Base-by-base conservation (phyloP, 2,329 filamentous ascomycete genomes). In the Fusarium mexicanum region DNA sequence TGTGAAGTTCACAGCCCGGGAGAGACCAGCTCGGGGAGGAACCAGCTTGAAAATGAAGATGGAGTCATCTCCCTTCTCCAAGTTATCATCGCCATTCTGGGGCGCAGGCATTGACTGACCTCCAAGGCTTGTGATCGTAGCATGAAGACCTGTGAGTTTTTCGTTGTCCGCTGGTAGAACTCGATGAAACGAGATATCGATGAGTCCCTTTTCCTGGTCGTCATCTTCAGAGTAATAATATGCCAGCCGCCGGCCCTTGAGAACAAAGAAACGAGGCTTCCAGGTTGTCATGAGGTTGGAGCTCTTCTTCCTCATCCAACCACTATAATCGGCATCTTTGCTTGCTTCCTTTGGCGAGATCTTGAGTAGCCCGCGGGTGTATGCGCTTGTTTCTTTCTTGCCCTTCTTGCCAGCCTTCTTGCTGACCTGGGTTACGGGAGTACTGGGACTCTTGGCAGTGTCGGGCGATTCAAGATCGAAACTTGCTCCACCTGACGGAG, bases 251-350 rank as follows among this genome's bases (percentile, higher is more conserved):
- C 96, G 91, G 37, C 96, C 96, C 79, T 95, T 95, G 66, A 99
- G 90, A 13, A 99, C 92, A 80, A 99, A 99, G n/a, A 98, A 88
- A 18, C 96, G 92, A 18, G 95, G 93, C 80, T 98, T 99, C 96
- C 96, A 99, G 4, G 95, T 98, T 6, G 95, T 95, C 92, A 99
- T 98, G 40, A 98, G 87, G 79, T 96, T 96, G 4, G 94, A 96
- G 68, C 94, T 98, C 83, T 97, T 95, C 88, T 99, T 99, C 87
- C 96, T 98, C 96, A 99, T 99, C 96, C 96, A 99, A 3, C 96
- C 96, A 78, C 92, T 96, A 81, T 98, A 98, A 80, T 99, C 96
- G 63, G 94, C 96, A 70, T 91, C 91, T 71, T 91, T 86, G 83
- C 98, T 96, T 69, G 96, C 95, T 80, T 98, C 94, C 63, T 91